These are phyloP conservation scores for Xylariaceae sp. DNA, from an alignment of 2,329 filamentous ascomycete genomes.

Conservation along the genomic window DNA sequence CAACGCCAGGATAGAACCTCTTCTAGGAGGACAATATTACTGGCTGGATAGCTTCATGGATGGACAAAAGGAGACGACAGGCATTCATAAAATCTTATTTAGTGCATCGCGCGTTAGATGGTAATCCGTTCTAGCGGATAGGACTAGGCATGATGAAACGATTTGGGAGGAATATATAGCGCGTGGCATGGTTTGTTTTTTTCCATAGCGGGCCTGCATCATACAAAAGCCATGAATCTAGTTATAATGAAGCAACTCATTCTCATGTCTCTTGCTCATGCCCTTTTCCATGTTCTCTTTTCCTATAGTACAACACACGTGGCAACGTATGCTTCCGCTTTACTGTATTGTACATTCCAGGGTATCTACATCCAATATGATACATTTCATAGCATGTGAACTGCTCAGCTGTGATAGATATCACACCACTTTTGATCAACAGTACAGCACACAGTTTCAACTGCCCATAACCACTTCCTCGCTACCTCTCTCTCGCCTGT, in stretches of 20 bases:
- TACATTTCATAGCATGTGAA: too few relatives aligned
- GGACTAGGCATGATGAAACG: neutral
- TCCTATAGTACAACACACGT: too few relatives aligned
- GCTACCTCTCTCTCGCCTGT: neutral
- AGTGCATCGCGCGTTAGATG: too few relatives aligned
- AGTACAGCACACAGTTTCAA: too few relatives aligned
- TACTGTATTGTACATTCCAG: neutral
- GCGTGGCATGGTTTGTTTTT: too few relatives aligned
- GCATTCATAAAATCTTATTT: neutral
- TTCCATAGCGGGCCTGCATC: too few relatives aligned
- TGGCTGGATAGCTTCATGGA: neutral
- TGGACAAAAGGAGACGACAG: neutral
- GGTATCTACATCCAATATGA: neutral
- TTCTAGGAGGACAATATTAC: neutral
- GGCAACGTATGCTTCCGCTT: neutral
- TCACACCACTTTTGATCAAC: too few relatives aligned
- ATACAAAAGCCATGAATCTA: neutral
- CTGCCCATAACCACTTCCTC: too few relatives aligned
- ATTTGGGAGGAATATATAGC: too few relatives aligned
- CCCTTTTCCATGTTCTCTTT: neutral
- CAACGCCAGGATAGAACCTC: neutral
- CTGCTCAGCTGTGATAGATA: too few relatives aligned
- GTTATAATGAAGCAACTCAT: neutral
- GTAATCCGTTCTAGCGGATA: too few relatives aligned
- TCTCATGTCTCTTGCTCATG: too few relatives aligned